phyloP scores from a whole-genome alignment of 345 rosid genomes.

The Psidium friedrichsthalianum region DNA sequence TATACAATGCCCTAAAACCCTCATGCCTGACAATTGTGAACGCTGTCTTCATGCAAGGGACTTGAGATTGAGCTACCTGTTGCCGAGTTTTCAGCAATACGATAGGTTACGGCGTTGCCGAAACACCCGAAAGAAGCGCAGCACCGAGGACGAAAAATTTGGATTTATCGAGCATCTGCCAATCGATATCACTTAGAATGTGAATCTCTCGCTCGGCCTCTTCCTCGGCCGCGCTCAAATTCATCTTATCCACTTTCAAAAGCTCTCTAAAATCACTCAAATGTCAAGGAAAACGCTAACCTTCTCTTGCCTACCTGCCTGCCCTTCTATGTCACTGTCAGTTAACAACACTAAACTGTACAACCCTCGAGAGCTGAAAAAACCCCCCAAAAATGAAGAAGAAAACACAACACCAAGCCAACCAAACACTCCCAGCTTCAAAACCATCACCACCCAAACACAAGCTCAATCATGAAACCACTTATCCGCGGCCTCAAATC shows the following conservation, averaged over 20 bases:
- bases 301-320: background rate
- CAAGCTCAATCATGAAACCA: background rate
- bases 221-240: constrained; percentile 45
- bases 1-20: constrained; percentile 64
- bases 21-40: constrained; percentile 45
- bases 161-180: constrained; percentile 89
- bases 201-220: constrained; percentile 42
- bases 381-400: background rate
- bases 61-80: constrained; percentile 55
- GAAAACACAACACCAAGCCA: background rate
- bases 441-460: background rate
- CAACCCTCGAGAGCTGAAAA: too few relatives aligned
- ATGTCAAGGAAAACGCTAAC: background rate
- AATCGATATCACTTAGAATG: constrained; percentile 56
- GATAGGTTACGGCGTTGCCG: constrained; percentile 62
- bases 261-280: too few relatives aligned
- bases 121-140: constrained; percentile 79
- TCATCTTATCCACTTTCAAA: constrained; percentile 42
- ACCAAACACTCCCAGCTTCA: background rate
- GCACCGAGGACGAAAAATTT: constrained; percentile 88
- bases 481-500: background rate
- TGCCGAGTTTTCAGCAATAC: constrained; percentile 80
- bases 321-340: background rate
- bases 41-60: constrained; percentile 43
- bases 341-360: too few relatives aligned